Percentiles rank a stretch among this genome's conserved stretches.
Evolutionary conservation across 2,329 filamentous ascomycete genomes (phyloP).

Genomic region (Penicillium digitatum): DNA sequence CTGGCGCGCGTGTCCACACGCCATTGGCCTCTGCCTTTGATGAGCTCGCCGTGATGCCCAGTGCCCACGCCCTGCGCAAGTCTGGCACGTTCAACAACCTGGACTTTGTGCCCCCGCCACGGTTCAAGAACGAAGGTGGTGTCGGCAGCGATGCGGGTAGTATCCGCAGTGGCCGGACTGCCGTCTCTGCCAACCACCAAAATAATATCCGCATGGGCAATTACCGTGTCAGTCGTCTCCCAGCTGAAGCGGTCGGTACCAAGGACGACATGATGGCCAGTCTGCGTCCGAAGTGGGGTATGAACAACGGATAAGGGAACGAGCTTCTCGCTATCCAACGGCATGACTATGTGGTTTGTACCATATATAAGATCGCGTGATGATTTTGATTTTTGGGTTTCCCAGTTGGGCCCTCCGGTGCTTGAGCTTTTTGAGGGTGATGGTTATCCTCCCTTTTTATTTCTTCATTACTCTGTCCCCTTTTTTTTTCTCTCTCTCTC

Average conservation of each 20-base stretch:
- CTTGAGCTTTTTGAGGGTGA: not conserved
- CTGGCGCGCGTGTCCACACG: constrained; percentile 67
- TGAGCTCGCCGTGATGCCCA: constrained; percentile 78
- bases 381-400: constrained; percentile 17
- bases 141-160: constrained; percentile 46
- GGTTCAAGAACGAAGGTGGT: constrained; percentile 45
- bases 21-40: constrained; percentile 81
- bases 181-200: constrained; percentile 66
- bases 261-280: constrained; percentile 61
- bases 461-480: not conserved
- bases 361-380: constrained; percentile 17
- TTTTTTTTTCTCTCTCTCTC: not conserved
- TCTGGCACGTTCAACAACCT: constrained; percentile 48
- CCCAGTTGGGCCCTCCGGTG: constrained; percentile 1
- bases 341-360: constrained; percentile 19
- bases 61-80: constrained; percentile 60
- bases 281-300: constrained; percentile 55
- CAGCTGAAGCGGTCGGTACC: constrained; percentile 76
- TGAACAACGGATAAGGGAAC: constrained; percentile 32
- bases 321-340: not conserved
- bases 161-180: constrained; percentile 67
- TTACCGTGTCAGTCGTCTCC: constrained; percentile 80
- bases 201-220: constrained; percentile 75
- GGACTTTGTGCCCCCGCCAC: constrained; percentile 49
- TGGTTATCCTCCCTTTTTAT: constrained; percentile 3